These are phyloP conservation scores for Isabelozyma heimii DNA, from an alignment of 805 yeast species.

Conservation along the genomic window DNA sequence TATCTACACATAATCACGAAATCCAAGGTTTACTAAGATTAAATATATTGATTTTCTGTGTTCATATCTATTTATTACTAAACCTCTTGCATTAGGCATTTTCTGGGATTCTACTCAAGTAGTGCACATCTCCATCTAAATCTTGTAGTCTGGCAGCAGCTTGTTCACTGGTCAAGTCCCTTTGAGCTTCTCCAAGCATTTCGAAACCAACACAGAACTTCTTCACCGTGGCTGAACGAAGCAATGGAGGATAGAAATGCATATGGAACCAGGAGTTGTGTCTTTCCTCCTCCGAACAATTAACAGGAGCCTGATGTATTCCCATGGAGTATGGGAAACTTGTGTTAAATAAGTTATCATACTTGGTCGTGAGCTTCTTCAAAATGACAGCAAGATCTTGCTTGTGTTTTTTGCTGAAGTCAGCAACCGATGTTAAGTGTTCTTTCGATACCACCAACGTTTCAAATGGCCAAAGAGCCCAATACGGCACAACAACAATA, in stretches of 20 bases:
- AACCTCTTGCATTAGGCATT: too few relatives aligned
- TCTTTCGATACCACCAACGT: slow-evolving; percentile 59
- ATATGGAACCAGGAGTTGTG: slow-evolving; percentile 54
- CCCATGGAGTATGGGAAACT: slow-evolving; percentile 84
- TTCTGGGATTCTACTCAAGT: slow-evolving; percentile 10
- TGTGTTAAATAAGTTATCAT: slow-evolving; percentile 68
- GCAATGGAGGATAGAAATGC: slow-evolving; percentile 77
- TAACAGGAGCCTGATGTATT: slow-evolving; percentile 69
- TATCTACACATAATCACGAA: background rate
- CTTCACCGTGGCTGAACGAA: slow-evolving; percentile 71
- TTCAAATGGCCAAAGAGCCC: slow-evolving; percentile 86
- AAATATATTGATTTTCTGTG: too few relatives aligned
- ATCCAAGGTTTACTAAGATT: background rate
- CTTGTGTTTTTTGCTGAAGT: slow-evolving; percentile 46
- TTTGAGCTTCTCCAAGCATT: slow-evolving; percentile 65
- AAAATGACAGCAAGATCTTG: slow-evolving; percentile 55
- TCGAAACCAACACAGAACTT: slow-evolving; percentile 77
- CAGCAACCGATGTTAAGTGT: slow-evolving; percentile 49
- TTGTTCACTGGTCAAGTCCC: slow-evolving; percentile 64
- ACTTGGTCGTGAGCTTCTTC: slow-evolving; percentile 54
- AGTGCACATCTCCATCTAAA: slow-evolving; percentile 39
- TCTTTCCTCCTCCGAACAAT: slow-evolving; percentile 39
- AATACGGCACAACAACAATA: slow-evolving; percentile 69
- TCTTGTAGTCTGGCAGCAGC: slow-evolving; percentile 57
- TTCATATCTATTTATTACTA: too few relatives aligned